Conservation (phyloP, 2,329 filamentous ascomycete genomes). For the Zymoseptoria passerinii region DNA sequence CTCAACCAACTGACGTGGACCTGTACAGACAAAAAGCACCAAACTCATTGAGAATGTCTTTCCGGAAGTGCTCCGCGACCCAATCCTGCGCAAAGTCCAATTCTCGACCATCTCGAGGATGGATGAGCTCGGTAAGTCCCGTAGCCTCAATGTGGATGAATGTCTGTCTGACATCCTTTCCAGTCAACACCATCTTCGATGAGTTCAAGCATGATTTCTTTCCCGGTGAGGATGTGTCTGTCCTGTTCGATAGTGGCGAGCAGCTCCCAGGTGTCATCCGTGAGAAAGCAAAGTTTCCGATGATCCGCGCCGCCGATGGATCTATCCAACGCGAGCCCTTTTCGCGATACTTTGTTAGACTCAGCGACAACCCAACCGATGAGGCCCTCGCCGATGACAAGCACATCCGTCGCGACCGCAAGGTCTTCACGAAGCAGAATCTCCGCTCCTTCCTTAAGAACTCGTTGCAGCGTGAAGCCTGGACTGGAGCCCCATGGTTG, state of each 20-base stretch:
- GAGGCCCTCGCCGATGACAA: constrained; percentile 74
- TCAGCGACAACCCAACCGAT: constrained; percentile 55
- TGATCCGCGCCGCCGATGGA: constrained; percentile 55
- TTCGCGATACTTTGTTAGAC: constrained; percentile 71
- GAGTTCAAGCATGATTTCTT: constrained; percentile 80
- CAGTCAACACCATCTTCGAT: constrained; percentile 51
- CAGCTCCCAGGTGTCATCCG: constrained; percentile 56
- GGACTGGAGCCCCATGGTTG: constrained; percentile 94
- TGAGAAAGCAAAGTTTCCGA: constrained; percentile 72
- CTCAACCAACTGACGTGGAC: constrained; percentile 15
- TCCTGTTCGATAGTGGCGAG: constrained; percentile 62
- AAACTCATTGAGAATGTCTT: constrained; percentile 87
- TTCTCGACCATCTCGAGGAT: constrained; percentile 84
- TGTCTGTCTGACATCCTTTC: constrained; percentile 1
- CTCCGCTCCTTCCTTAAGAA: constrained; percentile 91
- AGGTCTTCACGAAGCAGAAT: constrained; percentile 89
- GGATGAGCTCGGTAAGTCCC: constrained; percentile 60
- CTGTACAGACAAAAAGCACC: constrained; percentile 51
- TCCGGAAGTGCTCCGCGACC: constrained; percentile 81
- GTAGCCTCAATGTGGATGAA: not conserved
- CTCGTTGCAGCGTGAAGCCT: constrained; percentile 82
- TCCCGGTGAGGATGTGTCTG: constrained; percentile 74
- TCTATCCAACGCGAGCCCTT: constrained; percentile 58
- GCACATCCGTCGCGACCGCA: constrained; percentile 78
- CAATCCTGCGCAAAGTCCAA: constrained; percentile 82